Evolutionary conservation across 371 early-diverging fungal genomes (phyloP).

Genomic region (Apophysomyces sp.): DNA sequence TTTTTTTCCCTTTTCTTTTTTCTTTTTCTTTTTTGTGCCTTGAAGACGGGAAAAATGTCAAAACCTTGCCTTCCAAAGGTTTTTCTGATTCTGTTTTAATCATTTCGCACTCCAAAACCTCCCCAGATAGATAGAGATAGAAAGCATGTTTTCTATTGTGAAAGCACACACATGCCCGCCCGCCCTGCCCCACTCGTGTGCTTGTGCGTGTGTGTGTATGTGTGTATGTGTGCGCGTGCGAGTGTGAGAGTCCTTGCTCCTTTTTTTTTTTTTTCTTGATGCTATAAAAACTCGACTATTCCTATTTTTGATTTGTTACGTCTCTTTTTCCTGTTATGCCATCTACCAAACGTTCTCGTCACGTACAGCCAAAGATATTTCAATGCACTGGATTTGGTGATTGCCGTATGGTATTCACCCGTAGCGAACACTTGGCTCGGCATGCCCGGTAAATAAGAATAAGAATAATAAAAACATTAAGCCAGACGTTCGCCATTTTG

Average conservation of each 20-base stretch:
- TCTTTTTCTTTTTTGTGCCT: neutral
- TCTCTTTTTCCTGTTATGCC: constrained; percentile 10
- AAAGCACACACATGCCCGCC: neutral
- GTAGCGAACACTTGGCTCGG: constrained; percentile 61
- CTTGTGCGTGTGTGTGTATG: neutral
- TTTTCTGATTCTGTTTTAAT: neutral
- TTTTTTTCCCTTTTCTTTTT: constrained; percentile 1
- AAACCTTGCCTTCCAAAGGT: neutral
- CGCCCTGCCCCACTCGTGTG: neutral
- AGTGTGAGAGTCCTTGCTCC: neutral
- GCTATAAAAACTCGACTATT: constrained; percentile 3
- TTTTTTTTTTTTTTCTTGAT: neutral
- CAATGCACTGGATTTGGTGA: constrained; percentile 62
- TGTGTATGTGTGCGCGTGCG: neutral
- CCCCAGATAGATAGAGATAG: neutral
- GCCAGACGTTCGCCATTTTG: neutral
- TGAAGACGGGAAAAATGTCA: neutral
- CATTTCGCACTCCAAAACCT: too few relatives aligned
- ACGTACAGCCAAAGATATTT: constrained; percentile 37
- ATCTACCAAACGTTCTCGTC: constrained; percentile 13
- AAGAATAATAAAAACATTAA: neutral
- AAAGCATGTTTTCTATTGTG: neutral
- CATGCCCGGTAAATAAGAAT: constrained; percentile 48
- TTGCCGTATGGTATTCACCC: constrained; percentile 61
- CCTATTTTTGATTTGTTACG: constrained; percentile 6